Percentiles rank a stretch among this genome's conserved stretches.
phyloP scores from a whole-genome alignment of 2,329 filamentous ascomycete species.

The Escovopsis sp. region DNA sequence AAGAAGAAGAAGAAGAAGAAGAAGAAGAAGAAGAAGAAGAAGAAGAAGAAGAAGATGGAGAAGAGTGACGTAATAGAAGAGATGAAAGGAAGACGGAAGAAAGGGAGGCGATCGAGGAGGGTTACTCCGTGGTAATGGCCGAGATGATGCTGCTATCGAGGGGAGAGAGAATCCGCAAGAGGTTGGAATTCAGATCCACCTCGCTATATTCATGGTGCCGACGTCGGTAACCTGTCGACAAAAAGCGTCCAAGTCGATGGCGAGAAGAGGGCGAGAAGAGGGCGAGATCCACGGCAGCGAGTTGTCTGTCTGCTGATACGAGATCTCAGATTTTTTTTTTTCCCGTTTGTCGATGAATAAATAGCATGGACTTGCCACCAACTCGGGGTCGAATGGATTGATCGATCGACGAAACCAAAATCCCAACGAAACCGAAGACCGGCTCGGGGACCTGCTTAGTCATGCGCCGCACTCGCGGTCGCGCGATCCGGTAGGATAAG shows the following conservation, averaged over 20 bases:
- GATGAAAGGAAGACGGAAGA: neutral
- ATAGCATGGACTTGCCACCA: too few relatives aligned
- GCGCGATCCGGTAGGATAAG: too few relatives aligned
- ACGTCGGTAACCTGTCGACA: neutral
- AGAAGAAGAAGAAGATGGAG: neutral
- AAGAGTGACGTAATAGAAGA: neutral
- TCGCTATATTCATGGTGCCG: conserved; percentile 9
- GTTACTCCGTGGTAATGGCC: too few relatives aligned
- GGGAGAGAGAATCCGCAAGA: too few relatives aligned
- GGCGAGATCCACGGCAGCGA: too few relatives aligned
- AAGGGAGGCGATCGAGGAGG: too few relatives aligned
- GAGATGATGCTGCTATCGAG: too few relatives aligned
- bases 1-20: neutral
- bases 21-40: neutral
- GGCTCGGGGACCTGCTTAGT: too few relatives aligned
- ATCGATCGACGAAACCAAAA: neutral
- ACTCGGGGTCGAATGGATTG: too few relatives aligned
- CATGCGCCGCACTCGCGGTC: too few relatives aligned
- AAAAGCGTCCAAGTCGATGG: neutral
- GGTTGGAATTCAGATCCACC: conserved; percentile 2
- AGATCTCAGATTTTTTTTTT: neutral
- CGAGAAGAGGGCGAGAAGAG: neutral
- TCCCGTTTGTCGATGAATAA: neutral
- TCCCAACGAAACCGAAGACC: neutral
- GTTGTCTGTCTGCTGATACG: too few relatives aligned